Percentiles rank a stretch among this genome's conserved stretches.
Conservation (phyloP, 495 filamentous ascomycete species). For the Talaromyces stipitatus region DNA sequence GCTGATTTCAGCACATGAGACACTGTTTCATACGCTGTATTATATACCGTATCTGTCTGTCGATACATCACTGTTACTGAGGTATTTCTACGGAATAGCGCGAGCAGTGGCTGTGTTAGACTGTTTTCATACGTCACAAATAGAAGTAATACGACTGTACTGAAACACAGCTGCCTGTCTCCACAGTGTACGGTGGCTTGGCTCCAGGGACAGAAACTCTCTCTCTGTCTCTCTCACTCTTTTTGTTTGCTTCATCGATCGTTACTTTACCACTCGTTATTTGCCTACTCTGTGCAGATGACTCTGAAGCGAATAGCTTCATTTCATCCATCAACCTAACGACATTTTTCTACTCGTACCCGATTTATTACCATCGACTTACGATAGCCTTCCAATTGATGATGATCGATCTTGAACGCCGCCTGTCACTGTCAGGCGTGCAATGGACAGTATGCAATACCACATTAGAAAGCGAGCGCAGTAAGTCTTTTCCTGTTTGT, state of each 20-base stretch:
- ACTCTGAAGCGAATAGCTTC: neutral
- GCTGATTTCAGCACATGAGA: too few relatives aligned
- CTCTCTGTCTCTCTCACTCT: neutral
- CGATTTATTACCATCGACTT: neutral
- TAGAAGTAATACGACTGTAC: neutral
- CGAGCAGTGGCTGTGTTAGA: neutral
- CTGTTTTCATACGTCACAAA: neutral
- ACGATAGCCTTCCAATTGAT: neutral
- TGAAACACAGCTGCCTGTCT: neutral
- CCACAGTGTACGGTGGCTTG: neutral
- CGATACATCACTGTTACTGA: too few relatives aligned
- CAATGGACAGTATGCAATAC: conserved; percentile 44
- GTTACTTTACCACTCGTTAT: neutral
- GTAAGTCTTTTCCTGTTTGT: conserved; percentile 15
- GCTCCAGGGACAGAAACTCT: neutral
- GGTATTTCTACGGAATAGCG: too few relatives aligned
- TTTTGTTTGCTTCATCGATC: neutral
- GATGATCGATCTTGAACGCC: conserved; percentile 4
- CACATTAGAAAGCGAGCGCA: conserved; percentile 35
- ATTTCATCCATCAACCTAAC: neutral
- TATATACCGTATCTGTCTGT: too few relatives aligned
- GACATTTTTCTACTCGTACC: neutral
- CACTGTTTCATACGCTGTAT: too few relatives aligned
- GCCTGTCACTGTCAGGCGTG: conserved; percentile 18
- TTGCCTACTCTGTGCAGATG: neutral